Base-by-base conservation (phyloP, 73 alveolate species). In the Paramecium biaurelia region DNA sequence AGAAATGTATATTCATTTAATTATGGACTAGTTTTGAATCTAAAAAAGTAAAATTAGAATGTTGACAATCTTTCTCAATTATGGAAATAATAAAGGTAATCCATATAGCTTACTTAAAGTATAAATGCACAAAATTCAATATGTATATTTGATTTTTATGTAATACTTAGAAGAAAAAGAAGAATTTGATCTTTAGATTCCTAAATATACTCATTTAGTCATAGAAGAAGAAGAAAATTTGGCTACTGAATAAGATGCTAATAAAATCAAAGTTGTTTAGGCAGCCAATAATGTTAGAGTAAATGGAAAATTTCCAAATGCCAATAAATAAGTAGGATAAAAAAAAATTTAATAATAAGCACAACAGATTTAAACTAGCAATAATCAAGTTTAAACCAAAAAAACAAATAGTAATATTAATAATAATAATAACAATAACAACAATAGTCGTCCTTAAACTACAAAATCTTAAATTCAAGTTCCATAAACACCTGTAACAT, bases 271-370 rank as follows among this genome's bases (percentile, higher is more conserved):
- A 63, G 84, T 20, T 1, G 68, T 53, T n/a, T 63, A 63, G 26
- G 84, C 84, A 7, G 84, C 84, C 24, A 63, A 63, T 63, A 63
- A 63, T 63, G 84, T 63, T 11, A 63, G 47, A 63, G 84, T 63
- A 14, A 32, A 26, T 63, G 84, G 84, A n/a, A 63, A 63, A 63
- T 63, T 63, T 32, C 84, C 47, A 26, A 41, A 7, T n/a, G 2
- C 24, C 0, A 14, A 0, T 11, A 63, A 63, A 63, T 30, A 10
- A 32, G 84, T 12, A 63, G 41, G 45, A 63, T 63, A 63, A 26
- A 63, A 32, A 32, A 63, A 63, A 63, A 53, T 15, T 12, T 63
- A 32, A 63, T 63, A 63, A 32, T 32, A 26, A 53, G 41, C 47
- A 7, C 24, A 63, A 9, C 15, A 10, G 20, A 30, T 30, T 2